Evolutionary conservation across 768 basidiomycete species (phyloP).

Genomic region (Termitomyces sp.): DNA sequence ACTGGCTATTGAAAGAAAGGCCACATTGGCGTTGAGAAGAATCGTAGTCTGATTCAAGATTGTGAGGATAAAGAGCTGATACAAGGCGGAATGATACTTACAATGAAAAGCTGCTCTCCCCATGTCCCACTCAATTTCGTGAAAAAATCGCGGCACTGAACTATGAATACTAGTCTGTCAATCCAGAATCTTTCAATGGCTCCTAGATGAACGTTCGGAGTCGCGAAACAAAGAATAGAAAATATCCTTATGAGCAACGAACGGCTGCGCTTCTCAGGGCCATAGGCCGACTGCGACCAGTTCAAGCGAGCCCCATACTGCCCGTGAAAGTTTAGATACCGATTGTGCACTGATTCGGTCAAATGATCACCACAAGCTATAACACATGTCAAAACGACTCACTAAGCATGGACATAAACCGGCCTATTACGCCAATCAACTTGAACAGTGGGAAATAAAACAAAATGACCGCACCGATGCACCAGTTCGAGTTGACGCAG

Average conservation of each 20-base stretch:
- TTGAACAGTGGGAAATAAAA: background rate
- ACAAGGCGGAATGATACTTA: background rate
- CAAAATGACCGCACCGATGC: background rate
- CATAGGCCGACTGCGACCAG: background rate
- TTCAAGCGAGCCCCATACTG: slow-evolving; percentile 1
- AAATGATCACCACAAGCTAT: background rate
- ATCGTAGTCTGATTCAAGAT: background rate
- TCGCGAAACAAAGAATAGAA: background rate
- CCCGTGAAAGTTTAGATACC: background rate
- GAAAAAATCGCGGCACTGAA: background rate
- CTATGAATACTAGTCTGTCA: background rate
- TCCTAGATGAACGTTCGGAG: background rate
- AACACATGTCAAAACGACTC: background rate
- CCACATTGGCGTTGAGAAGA: background rate
- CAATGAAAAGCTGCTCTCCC: background rate
- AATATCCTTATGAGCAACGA: background rate
- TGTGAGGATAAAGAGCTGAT: background rate
- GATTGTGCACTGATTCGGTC: too few species aligned
- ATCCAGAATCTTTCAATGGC: background rate
- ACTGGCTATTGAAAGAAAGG: background rate
- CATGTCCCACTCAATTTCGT: background rate
- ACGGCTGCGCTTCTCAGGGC: background rate
- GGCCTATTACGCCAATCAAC: background rate
- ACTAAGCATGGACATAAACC: slow-evolving; percentile 2
- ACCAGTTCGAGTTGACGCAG: slow-evolving; percentile 1